phyloP scores from a whole-genome alignment of 352 stramenopile species.

The Pythium phragmitis region DNA sequence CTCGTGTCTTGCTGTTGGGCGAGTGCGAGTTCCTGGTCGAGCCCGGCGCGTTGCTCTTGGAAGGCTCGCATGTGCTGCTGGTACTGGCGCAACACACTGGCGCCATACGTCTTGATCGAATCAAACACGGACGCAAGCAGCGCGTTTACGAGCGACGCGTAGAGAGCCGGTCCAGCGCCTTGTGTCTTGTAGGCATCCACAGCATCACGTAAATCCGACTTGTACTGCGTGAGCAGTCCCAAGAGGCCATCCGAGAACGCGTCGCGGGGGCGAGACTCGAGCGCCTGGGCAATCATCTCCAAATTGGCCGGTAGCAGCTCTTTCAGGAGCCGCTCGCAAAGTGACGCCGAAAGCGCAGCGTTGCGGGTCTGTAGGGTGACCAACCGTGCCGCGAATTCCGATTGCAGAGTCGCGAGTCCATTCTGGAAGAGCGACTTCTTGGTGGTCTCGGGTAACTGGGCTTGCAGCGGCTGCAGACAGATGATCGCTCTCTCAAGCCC shows the following conservation, averaged over 20 bases:
- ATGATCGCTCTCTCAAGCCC: conserved; percentile 9
- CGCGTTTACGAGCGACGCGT: conserved; percentile 33
- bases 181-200: conserved; percentile 40
- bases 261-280: conserved; percentile 38
- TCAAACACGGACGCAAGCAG: conserved; percentile 38
- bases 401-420: conserved; percentile 26
- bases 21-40: conserved; percentile 33
- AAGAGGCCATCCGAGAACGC: conserved; percentile 54
- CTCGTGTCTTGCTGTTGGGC: conserved; percentile 30
- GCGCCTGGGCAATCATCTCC: conserved; percentile 34
- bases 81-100: conserved; percentile 49
- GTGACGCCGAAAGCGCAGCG: conserved; percentile 7
- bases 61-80: conserved; percentile 38
- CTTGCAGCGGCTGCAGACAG: conserved; percentile 6
- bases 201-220: conserved; percentile 45
- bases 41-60: conserved; percentile 28
- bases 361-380: conserved; percentile 23
- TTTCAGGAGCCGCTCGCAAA: conserved; percentile 23
- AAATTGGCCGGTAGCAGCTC: conserved; percentile 41
- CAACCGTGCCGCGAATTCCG: conserved; percentile 17
- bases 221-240: conserved; percentile 54
- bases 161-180: conserved; percentile 30
- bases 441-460: conserved; percentile 22
- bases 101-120: conserved; percentile 48
- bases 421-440: conserved; percentile 36